These are phyloP conservation scores for Ajuga reptans DNA, from an alignment of 305 asterid species.

Conservation along the genomic window DNA sequence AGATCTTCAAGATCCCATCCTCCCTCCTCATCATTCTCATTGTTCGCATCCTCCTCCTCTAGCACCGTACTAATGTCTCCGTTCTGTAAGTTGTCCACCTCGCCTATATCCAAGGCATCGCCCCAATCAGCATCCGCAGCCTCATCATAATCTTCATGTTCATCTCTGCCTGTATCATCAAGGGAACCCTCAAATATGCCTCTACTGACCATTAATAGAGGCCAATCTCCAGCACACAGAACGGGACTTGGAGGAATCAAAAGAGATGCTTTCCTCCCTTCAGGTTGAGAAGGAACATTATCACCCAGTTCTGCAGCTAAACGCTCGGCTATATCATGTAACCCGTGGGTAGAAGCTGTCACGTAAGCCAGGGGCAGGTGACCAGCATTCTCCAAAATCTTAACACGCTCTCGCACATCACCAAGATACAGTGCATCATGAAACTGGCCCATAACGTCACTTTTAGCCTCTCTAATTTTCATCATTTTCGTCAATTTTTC, in stretches of 20 bases:
- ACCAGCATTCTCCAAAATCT: conserved; percentile 61
- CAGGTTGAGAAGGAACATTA: conserved; percentile 56
- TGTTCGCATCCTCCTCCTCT: conserved; percentile 34
- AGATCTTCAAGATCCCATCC: conserved; percentile 76
- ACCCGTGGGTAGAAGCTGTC: conserved; percentile 66
- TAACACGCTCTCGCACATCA: conserved; percentile 65
- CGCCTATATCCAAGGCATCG: conserved; percentile 54
- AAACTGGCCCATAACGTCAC: conserved; percentile 85
- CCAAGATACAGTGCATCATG: conserved; percentile 80
- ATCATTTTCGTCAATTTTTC: conserved; percentile 80
- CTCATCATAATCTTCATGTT: conserved; percentile 57
- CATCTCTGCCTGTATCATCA: conserved; percentile 38
- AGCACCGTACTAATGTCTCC: conserved; percentile 33
- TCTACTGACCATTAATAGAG: conserved; percentile 65
- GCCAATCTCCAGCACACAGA: conserved; percentile 81
- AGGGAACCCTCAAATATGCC: conserved; percentile 70
- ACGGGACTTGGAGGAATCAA: conserved; percentile 70
- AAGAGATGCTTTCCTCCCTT: conserved; percentile 45
- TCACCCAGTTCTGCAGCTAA: conserved; percentile 54
- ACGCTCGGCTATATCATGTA: conserved; percentile 51
- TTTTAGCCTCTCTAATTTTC: conserved; percentile 79
- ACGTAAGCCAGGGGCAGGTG: conserved; percentile 75
- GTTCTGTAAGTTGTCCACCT: conserved; percentile 47
- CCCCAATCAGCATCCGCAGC: conserved; percentile 81
- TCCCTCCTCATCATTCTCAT: conserved; percentile 43